Evolutionary conservation across 163 green algal species (phyloP), one percentile per base, ranked within the genome.

Genomic region (Coccomyxa subellipsoidea): DNA sequence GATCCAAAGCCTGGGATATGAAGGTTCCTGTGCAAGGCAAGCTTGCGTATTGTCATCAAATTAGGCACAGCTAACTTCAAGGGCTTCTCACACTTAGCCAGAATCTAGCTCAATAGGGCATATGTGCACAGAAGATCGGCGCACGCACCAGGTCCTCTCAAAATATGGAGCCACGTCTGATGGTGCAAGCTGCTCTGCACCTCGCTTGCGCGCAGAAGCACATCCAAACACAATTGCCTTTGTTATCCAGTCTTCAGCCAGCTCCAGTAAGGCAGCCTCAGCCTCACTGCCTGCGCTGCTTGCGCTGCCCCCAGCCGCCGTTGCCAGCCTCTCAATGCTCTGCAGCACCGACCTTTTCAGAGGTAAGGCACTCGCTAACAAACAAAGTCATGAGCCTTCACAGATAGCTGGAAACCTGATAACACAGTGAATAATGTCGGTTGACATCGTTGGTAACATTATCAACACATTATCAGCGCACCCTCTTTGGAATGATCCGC

Each of bases 1-100:
- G 36, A 66, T 7, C 37, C 73, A 76, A 88, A 92, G 0, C 90
- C 90, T 6, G 90, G 90, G 7, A 93, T 80, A 36, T 87, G 76
- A 5, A 94, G 53, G 38, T 90, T 73, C 87, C 87, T 89, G 87
- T 53, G 76, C 32, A n/a, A 7, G n/a, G n/a, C n/a, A 18, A 73
- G 66, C 66, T 18, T 35, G 29, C 18, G 27, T 10, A 12, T 36
- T 31, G 27, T 36, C 59, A 72, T 72, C 15, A 12, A 3, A 73
- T n/a, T n/a, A 73, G 29, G 66, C 66, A 73, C n/a, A n/a, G n/a
- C n/a, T n/a, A n/a, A n/a, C n/a, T n/a, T n/a, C n/a, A n/a, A n/a
- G n/a, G n/a, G n/a, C n/a, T n/a, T n/a, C n/a, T n/a, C n/a, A n/a
- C n/a, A n/a, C n/a, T n/a, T n/a, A n/a, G n/a, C n/a, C n/a, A n/a